phyloP scores from a whole-genome alignment of 169 alveolate species.

The Plasmodium ovale region DNA sequence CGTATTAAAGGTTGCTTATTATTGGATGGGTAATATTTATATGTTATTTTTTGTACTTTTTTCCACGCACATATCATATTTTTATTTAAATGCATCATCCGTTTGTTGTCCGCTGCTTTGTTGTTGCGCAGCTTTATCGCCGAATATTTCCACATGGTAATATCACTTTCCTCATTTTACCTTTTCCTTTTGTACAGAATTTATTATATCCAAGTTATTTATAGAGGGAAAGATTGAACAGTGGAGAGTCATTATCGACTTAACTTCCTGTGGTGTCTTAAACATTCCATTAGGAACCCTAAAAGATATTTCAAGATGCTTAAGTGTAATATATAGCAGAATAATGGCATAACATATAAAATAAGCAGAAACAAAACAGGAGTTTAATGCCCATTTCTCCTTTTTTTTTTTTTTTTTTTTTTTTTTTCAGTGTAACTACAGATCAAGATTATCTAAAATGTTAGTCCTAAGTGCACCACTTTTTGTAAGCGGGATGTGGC shows the following conservation, averaged over 20 bases:
- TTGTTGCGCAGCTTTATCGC: neutral
- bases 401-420: neutral
- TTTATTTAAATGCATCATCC: too few species aligned
- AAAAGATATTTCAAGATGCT: slow-evolving; percentile 80
- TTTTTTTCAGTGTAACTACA: slow-evolving; percentile 35
- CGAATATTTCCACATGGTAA: neutral
- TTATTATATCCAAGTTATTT: slow-evolving; percentile 76
- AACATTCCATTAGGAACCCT: slow-evolving; percentile 79
- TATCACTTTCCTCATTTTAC: neutral
- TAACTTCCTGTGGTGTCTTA: slow-evolving; percentile 80
- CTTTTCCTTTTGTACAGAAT: slow-evolving; percentile 74
- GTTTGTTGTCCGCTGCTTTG: neutral
- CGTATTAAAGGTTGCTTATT: slow-evolving; percentile 52
- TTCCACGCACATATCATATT: too few species aligned
- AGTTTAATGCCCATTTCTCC: neutral
- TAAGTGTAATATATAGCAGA: slow-evolving; percentile 67
- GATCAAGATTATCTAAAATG: slow-evolving; percentile 59
- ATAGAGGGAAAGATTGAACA: slow-evolving; percentile 84
- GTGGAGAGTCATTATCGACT: slow-evolving; percentile 84
- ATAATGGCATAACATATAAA: neutral
- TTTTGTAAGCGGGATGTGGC: slow-evolving; percentile 64
- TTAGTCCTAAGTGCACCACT: slow-evolving; percentile 52
- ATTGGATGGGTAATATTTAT: slow-evolving; percentile 49
- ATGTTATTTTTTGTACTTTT: neutral
- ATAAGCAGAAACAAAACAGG: too few species aligned